Conservation (phyloP, 495 filamentous ascomycete genomes). For the Chaetomium cochliodes region DNA sequence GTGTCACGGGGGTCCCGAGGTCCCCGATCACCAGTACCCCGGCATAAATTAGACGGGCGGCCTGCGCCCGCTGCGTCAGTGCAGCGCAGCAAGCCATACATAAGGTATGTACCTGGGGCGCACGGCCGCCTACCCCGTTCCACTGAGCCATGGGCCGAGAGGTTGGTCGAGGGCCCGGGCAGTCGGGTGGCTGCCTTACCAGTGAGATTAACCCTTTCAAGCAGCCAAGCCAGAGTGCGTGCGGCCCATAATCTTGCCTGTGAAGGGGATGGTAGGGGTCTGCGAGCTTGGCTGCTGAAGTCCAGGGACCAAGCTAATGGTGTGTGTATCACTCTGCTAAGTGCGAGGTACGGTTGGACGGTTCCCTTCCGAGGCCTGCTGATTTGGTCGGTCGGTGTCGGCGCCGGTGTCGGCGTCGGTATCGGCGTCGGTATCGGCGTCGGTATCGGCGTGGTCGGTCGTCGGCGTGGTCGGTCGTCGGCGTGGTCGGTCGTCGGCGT, state of each 20-base stretch:
- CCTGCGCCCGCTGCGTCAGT: not conserved
- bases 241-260: not conserved
- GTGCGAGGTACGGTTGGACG: slow-evolving; percentile 14
- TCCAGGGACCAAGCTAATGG: slow-evolving; percentile 8
- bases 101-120: too few relatives aligned
- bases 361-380: too few relatives aligned
- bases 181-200: slow-evolving; percentile 12
- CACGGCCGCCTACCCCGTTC: slow-evolving; percentile 9
- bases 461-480: too few relatives aligned
- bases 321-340: slow-evolving; percentile 14
- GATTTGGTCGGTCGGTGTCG: too few relatives aligned
- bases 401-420: too few relatives aligned
- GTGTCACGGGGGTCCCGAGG: not conserved
- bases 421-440: too few relatives aligned
- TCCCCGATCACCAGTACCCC: slow-evolving; percentile 6
- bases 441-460: too few relatives aligned
- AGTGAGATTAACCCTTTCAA: slow-evolving; percentile 8
- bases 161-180: not conserved
- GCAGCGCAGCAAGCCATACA: not conserved
- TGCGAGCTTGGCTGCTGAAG: not conserved
- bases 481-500: too few relatives aligned
- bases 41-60: slow-evolving; percentile 14
- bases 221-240: not conserved
- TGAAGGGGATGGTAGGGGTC: not conserved
- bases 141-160: slow-evolving; percentile 4